Base-by-base conservation (phyloP, 495 filamentous ascomycete species). In the Penicillium antarcticum region DNA sequence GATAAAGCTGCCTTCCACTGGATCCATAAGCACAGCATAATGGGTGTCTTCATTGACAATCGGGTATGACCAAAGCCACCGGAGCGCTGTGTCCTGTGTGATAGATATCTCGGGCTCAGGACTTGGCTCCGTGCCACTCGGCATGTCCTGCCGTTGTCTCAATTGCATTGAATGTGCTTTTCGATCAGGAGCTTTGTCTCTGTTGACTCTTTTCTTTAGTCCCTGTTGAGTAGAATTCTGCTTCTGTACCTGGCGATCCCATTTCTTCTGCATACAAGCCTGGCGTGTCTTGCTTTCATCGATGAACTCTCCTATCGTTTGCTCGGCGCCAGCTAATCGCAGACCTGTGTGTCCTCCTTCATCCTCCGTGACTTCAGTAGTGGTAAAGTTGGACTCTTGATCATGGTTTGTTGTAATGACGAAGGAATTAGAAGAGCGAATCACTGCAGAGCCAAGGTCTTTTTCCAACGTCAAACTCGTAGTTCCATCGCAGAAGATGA, bases 391-490 rank as follows among this genome's bases (percentile, higher is more conserved):
- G 6, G 55, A 34, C 6, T 48, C 36, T 12, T 63, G 63, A 53
- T 86, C 83, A 57, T 80, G 74, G 55, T 86, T 86, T 5, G 81
- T 81, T 5, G 68, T 65, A 23, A 78, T 68, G 21, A 85, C 77
- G 58, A 85, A 86, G n/a, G 72, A 61, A 8, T 47, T 42, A 2
- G 71, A 70, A 0, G 60, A 63, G 12, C 67, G 65, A 5, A 75
- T 53, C 4, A 62, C 60, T 6, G 76, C 80, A 0, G 66, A 70
- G 5, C 51, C 33, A 49, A 76, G 63, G 55, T 87, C 84, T 58
- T 86, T 86, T 50, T 86, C 84, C 40, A 87, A 63, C 0, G 78
- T 65, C 17, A 70, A 55, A 9, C 73, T 73, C 11, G 48, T 48
- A 0, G 48, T 26, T 1, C 80, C 81, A 40, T 80, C 74, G 50